These are phyloP conservation scores for Castanea crenata DNA, from an alignment of 306 rosid genomes.

Conservation along the genomic window DNA sequence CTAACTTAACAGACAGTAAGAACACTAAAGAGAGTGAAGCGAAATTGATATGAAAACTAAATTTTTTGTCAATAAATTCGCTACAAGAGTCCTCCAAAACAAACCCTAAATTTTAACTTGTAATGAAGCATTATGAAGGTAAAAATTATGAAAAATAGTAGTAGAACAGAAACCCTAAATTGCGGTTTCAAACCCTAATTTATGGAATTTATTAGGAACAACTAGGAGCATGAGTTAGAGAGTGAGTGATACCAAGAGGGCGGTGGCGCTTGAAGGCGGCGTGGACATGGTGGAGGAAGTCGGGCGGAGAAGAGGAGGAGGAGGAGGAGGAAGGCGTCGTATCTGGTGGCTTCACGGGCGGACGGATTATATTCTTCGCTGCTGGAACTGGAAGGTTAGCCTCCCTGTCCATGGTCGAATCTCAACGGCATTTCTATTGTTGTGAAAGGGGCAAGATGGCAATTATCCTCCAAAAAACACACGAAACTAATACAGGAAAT, in stretches of 20 bases:
- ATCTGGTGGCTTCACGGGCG: conserved; percentile 27
- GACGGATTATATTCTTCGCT: conserved; percentile 30
- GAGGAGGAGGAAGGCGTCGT: conserved; percentile 40
- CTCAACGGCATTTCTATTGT: conserved; percentile 58
- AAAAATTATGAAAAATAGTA: neutral
- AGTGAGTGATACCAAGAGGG: conserved; percentile 39
- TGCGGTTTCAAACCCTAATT: neutral
- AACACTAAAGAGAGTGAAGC: neutral
- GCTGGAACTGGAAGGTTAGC: conserved; percentile 55
- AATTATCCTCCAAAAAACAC: neutral
- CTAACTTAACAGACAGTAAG: neutral
- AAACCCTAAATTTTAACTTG: neutral
- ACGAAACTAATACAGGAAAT: neutral
- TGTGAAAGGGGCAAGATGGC: neutral
- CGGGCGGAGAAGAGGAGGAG: conserved; percentile 52
- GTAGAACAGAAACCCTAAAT: neutral
- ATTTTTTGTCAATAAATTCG: neutral
- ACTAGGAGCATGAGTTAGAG: neutral
- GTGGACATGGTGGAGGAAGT: conserved; percentile 52
- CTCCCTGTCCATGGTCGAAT: conserved; percentile 84
- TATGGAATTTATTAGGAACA: neutral
- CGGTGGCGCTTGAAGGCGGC: conserved; percentile 67
- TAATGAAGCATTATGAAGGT: neutral
- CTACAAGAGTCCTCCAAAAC: neutral
- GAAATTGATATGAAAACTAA: neutral